phyloP scores from a whole-genome alignment of 2,329 filamentous ascomycete species.

The Cladosporium oxysporum region DNA sequence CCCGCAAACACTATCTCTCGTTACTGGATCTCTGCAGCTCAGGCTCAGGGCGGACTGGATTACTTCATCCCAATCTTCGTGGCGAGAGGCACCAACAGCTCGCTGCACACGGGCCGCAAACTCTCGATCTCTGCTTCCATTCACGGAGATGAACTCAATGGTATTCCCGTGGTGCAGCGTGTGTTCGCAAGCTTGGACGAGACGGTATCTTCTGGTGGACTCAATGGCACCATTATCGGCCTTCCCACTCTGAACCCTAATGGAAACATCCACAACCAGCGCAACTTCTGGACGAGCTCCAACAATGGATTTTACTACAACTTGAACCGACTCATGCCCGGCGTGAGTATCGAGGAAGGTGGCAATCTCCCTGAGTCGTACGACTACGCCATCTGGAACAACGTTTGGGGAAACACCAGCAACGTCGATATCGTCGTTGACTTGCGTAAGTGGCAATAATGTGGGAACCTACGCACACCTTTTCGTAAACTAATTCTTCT shows the following conservation, averaged over 20 bases:
- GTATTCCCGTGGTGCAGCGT: conserved; percentile 40
- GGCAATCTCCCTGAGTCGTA: conserved; percentile 25
- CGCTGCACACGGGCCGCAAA: conserved; percentile 39
- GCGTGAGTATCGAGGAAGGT: conserved; percentile 38
- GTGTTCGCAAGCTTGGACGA: conserved; percentile 41
- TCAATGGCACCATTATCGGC: conserved; percentile 39
- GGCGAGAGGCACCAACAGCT: conserved; percentile 41
- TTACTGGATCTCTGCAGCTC: conserved; percentile 42
- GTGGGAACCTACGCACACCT: background rate
- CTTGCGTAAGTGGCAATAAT: conserved; percentile 24
- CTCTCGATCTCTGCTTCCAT: conserved; percentile 42
- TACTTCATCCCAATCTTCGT: conserved; percentile 43
- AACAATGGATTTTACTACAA: conserved; percentile 57
- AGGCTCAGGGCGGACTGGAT: conserved; percentile 41
- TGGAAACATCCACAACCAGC: conserved; percentile 43
- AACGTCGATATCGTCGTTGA: conserved; percentile 45
- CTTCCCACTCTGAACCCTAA: conserved; percentile 43
- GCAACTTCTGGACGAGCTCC: conserved; percentile 40
- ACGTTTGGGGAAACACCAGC: conserved; percentile 41
- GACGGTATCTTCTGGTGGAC: conserved; percentile 33
- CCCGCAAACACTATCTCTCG: conserved; percentile 40
- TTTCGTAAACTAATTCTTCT: background rate
- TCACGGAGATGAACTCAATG: conserved; percentile 44
- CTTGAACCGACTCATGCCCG: conserved; percentile 63
- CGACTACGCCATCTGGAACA: conserved; percentile 42